Evolutionary conservation across 371 early-diverging fungal genomes (phyloP).

Genomic region (Syncephalastrum monosporum): DNA sequence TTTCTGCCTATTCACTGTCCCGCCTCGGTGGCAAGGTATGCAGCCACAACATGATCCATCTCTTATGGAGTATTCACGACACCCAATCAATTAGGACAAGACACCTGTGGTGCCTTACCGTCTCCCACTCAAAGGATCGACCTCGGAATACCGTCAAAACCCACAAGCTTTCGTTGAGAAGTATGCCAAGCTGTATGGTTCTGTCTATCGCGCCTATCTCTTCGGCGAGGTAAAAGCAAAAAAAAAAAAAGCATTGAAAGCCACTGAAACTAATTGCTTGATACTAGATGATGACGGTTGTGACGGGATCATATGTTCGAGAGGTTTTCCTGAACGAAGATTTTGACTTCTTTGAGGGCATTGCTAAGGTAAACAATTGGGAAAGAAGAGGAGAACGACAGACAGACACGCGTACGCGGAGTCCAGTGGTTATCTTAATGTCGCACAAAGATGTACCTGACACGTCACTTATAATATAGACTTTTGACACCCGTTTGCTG

Average conservation of each 20-base stretch:
- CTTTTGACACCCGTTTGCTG: background rate
- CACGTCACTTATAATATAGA: no score
- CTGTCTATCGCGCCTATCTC: slow-evolving; percentile 22
- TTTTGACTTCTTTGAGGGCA: slow-evolving; percentile 16
- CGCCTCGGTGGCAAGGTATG: no score
- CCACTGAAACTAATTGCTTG: no score
- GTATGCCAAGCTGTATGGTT: slow-evolving; percentile 17
- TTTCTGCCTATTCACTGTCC: no score
- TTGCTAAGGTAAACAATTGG: background rate
- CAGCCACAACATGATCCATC: no score
- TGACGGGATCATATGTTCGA: slow-evolving; percentile 16
- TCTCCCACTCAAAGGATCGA: slow-evolving; percentile 11
- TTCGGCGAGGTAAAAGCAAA: slow-evolving; percentile 13
- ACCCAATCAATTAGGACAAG: no score
- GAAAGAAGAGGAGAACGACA: background rate
- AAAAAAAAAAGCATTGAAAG: no score
- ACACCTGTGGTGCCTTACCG: slow-evolving; percentile 11
- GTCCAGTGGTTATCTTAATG: no score
- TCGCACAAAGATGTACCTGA: background rate
- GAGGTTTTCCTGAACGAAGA: slow-evolving; percentile 16
- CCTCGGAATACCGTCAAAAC: slow-evolving; percentile 14
- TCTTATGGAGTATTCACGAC: no score
- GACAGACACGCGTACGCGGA: background rate
- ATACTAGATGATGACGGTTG: slow-evolving; percentile 6
- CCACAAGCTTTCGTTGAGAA: slow-evolving; percentile 18